Conservation (phyloP, 2,329 filamentous ascomycete species). For the Fusarium anthophilum region DNA sequence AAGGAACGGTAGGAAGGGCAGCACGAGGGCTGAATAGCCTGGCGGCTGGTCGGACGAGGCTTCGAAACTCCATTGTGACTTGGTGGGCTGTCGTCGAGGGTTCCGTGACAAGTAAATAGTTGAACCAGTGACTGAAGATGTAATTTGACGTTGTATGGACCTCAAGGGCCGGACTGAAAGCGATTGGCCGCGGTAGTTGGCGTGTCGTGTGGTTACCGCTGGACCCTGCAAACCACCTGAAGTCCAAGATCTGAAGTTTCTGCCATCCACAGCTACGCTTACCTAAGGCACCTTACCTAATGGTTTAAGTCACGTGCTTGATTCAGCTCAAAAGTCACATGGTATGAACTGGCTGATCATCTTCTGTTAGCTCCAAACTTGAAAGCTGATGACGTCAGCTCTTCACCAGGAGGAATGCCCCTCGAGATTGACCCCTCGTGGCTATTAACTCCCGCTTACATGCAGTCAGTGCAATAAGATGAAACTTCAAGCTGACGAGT, state of each 20-base stretch:
- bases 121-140: not conserved
- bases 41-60: slow-evolving; percentile 48
- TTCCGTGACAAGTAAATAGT: not conserved
- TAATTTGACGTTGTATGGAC: slow-evolving; percentile 1
- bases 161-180: slow-evolving; percentile 31
- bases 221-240: slow-evolving; percentile 25
- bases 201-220: slow-evolving; percentile 29
- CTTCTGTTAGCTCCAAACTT: slow-evolving; percentile 6
- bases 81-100: slow-evolving; percentile 9
- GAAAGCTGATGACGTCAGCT: slow-evolving; percentile 36
- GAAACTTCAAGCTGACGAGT: slow-evolving; percentile 39
- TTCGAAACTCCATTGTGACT: slow-evolving; percentile 49
- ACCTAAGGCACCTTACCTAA: slow-evolving; percentile 24
- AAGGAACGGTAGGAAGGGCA: slow-evolving; percentile 40
- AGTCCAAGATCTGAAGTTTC: slow-evolving; percentile 42
- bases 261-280: slow-evolving; percentile 19
- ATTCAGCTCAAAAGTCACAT: not conserved
- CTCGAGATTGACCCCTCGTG: slow-evolving; percentile 31
- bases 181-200: slow-evolving; percentile 40
- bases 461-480: not conserved
- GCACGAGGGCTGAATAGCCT: slow-evolving; percentile 45
- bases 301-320: not conserved
- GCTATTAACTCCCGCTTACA: slow-evolving; percentile 19
- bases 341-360: not conserved
- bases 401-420: slow-evolving; percentile 14